Conservation (phyloP, 2,329 filamentous ascomycete genomes). For the Nothopassalora personata region DNA sequence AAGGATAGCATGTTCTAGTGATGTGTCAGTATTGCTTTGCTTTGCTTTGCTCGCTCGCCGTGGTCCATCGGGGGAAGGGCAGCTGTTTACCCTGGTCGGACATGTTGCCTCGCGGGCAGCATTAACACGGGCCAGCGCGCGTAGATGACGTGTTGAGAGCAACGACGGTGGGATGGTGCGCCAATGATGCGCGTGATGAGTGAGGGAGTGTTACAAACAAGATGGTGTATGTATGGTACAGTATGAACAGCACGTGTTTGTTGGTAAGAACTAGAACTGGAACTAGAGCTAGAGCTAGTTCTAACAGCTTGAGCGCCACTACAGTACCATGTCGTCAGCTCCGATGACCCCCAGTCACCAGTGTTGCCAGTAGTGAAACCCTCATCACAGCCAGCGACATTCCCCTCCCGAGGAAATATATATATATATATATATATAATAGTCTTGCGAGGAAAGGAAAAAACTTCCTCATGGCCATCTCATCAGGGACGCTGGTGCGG, state of each 20-base stretch:
- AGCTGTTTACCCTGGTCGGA: constrained; percentile 18
- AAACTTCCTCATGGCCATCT: background rate
- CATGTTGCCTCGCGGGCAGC: constrained; percentile 17
- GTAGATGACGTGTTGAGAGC: background rate
- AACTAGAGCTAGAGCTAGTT: too few species aligned
- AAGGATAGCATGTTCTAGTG: constrained; percentile 30
- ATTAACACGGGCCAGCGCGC: background rate
- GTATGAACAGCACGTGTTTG: background rate
- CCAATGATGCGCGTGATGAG: background rate
- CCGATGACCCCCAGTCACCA: too few species aligned
- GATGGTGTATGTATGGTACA: too few species aligned
- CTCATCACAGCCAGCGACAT: too few species aligned
- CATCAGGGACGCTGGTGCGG: background rate
- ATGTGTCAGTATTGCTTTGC: constrained; percentile 15
- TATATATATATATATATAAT: too few species aligned
- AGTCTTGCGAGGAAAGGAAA: too few species aligned
- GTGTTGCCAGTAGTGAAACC: too few species aligned
- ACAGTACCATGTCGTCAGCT: too few species aligned
- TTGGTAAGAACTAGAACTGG: background rate
- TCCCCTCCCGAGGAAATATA: too few species aligned
- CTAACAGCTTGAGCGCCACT: too few species aligned
- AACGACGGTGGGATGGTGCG: background rate
- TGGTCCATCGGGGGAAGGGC: background rate
- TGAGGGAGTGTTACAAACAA: background rate
- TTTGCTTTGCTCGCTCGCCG: background rate